Evolutionary conservation across 352 stramenopile species (phyloP).

Genomic region (Phytophthora constricta): DNA sequence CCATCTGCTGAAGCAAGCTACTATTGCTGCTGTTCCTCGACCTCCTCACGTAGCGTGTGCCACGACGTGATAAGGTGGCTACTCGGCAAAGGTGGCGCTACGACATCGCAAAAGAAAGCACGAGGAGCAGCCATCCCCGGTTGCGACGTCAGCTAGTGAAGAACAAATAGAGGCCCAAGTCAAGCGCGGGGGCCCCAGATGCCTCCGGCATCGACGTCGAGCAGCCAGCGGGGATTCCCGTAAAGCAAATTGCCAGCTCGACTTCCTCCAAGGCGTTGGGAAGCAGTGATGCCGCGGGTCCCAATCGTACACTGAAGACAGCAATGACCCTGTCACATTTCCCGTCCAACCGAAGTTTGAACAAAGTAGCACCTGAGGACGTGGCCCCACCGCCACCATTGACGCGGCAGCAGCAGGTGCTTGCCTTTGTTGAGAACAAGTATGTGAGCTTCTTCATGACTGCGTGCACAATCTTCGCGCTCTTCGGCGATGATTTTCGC

Average conservation of each 20-base stretch:
- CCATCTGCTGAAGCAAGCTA: neutral
- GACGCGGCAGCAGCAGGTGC: conserved; percentile 52
- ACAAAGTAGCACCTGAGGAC: conserved; percentile 74
- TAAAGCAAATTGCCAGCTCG: conserved; percentile 26
- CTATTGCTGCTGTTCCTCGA: neutral
- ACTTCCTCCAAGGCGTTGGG: conserved; percentile 10
- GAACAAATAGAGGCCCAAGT: conserved; percentile 33
- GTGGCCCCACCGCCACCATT: conserved; percentile 35
- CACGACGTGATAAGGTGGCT: conserved; percentile 12
- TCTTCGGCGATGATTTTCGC: conserved; percentile 89
- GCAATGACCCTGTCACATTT: conserved; percentile 47
- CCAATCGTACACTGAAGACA: conserved; percentile 39
- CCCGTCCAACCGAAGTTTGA: conserved; percentile 54
- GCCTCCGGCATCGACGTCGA: conserved; percentile 32
- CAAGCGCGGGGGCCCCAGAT: conserved; percentile 38
- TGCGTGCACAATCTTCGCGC: conserved; percentile 83
- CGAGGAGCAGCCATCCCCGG: conserved; percentile 45
- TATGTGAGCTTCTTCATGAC: conserved; percentile 73
- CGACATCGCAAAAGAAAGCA: conserved; percentile 47
- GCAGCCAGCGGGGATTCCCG: conserved; percentile 38
- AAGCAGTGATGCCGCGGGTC: conserved; percentile 31
- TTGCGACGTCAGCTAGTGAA: conserved; percentile 34
- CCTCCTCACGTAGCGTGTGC: conserved; percentile 1
- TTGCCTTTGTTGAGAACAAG: conserved; percentile 72
- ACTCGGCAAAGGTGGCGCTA: conserved; percentile 48